Conservation (phyloP, 2,329 filamentous ascomycete genomes). For the Fusarium fracticaudum region DNA sequence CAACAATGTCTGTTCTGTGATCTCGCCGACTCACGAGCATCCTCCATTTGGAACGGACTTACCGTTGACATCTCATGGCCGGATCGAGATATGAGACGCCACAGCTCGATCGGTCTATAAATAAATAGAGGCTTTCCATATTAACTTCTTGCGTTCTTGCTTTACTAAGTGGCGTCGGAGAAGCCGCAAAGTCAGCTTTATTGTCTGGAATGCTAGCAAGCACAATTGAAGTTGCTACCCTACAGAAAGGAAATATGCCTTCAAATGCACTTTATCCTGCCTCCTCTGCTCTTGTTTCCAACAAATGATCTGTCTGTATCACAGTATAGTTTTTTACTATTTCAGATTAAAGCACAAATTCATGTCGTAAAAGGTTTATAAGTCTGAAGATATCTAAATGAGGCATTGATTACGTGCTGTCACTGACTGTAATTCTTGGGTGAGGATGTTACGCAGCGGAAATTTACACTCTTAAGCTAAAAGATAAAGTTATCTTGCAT, state of each 20-base stretch:
- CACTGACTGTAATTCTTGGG: no score
- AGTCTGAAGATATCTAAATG: rapidly evolving
- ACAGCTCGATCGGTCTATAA: background rate
- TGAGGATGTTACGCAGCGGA: background rate
- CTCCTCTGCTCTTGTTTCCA: rapidly evolving
- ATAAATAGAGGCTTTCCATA: rapidly evolving
- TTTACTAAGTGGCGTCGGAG: rapidly evolving
- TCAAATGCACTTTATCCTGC: rapidly evolving
- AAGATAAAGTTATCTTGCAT: background rate
- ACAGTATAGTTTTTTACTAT: rapidly evolving
- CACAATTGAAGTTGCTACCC: background rate
- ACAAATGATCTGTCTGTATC: rapidly evolving
- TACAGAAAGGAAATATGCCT: background rate
- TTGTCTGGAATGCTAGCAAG: background rate
- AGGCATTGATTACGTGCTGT: no score
- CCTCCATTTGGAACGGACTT: rapidly evolving
- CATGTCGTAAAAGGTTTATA: rapidly evolving
- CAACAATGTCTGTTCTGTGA: rapidly evolving
- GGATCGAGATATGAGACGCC: background rate
- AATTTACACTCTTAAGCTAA: background rate
- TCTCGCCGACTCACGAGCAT: rapidly evolving
- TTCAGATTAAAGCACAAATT: rapidly evolving
- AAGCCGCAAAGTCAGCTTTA: background rate
- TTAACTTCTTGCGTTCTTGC: background rate
- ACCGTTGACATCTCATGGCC: rapidly evolving